These are phyloP conservation scores for Micractinium sp. DNA, from an alignment of 139 green algal genomes.

Conservation along the genomic window DNA sequence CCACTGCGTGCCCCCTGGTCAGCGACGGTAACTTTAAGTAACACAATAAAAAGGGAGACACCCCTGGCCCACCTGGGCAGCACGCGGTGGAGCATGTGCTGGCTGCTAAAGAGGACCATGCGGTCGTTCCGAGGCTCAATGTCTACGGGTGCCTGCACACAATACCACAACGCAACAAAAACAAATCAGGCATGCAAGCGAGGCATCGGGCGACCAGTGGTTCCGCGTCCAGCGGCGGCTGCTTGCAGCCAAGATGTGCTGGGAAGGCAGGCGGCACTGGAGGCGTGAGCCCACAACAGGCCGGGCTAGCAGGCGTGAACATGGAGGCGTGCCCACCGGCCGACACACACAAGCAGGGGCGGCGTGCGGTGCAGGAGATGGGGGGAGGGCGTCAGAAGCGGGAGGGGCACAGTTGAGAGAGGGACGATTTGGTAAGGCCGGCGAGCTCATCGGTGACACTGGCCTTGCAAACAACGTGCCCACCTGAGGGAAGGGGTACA, in stretches of 20 bases:
- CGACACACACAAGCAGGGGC: too few relatives aligned
- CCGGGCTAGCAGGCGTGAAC: too few relatives aligned
- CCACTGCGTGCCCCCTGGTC: too few relatives aligned
- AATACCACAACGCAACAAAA: too few relatives aligned
- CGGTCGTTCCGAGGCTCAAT: conserved; percentile 64
- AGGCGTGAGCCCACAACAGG: too few relatives aligned
- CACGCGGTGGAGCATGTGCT: conserved; percentile 77
- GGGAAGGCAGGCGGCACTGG: too few relatives aligned
- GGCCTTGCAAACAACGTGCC: background rate
- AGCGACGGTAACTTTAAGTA: too few relatives aligned
- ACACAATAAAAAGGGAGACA: too few relatives aligned
- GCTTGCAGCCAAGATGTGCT: too few relatives aligned
- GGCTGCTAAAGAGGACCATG: conserved; percentile 78
- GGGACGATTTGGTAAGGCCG: background rate
- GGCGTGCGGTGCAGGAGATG: background rate
- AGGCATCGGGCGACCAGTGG: too few relatives aligned
- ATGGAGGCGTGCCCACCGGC: too few relatives aligned
- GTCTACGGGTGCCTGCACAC: conserved; percentile 48
- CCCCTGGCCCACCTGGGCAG: conserved; percentile 17
- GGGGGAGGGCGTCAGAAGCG: background rate
- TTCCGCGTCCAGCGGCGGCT: too few relatives aligned
- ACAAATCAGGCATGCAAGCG: background rate
- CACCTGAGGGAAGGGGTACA: conserved; percentile 74
- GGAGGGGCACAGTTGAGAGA: background rate
- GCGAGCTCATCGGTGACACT: background rate